Conservation (phyloP, 257 asterid species). For the Capsicum baccatum region DNA sequence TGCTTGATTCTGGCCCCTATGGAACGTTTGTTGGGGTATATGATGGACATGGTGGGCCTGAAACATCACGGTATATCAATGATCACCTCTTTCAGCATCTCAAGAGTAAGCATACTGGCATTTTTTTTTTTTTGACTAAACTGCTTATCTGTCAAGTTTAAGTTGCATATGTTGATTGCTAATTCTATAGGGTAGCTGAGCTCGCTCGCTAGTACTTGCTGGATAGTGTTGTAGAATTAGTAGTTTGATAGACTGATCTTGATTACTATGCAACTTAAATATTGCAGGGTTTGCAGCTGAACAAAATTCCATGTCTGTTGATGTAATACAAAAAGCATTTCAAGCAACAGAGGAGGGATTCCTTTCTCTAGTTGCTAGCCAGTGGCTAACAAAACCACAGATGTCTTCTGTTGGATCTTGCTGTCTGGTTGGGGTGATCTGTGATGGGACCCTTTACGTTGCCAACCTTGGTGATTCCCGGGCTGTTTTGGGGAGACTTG, state of each 20-base stretch:
- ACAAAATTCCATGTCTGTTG: constrained; percentile 54
- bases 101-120: constrained; percentile 41
- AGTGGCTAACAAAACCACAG: constrained; percentile 53
- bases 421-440: constrained; percentile 52
- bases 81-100: constrained; percentile 53
- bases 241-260: constrained; percentile 1
- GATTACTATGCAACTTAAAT: constrained; percentile 16
- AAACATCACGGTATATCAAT: constrained; percentile 52
- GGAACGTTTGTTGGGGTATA: constrained; percentile 61
- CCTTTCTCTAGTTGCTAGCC: constrained; percentile 45
- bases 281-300: constrained; percentile 50
- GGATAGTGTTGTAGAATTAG: neutral
- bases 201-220: neutral
- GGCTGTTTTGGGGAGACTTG: constrained; percentile 54
- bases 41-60: constrained; percentile 69
- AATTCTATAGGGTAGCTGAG: neutral
- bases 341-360: constrained; percentile 61
- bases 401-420: constrained; percentile 61
- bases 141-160: neutral
- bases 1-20: constrained; percentile 54
- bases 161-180: constrained; percentile 1
- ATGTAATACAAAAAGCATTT: constrained; percentile 52
- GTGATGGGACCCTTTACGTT: constrained; percentile 48
- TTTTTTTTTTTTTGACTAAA: neutral
- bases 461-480: constrained; percentile 60